Percentiles rank a stretch among this genome's conserved stretches.
phyloP scores from a whole-genome alignment of 768 basidiomycete species.

The Trametes cinnabarina region DNA sequence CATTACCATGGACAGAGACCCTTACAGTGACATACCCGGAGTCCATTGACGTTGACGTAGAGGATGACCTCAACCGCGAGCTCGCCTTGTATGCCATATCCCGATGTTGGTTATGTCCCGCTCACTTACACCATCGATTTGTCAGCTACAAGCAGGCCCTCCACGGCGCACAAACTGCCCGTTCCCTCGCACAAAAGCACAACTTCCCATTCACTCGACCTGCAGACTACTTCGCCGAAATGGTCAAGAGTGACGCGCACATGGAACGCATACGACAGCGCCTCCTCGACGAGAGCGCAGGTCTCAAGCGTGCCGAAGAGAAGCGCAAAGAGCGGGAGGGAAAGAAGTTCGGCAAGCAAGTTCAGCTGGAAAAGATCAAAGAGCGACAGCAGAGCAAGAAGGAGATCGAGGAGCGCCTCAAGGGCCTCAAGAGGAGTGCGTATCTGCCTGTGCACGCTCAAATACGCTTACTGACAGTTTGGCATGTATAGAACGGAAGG shows the following conservation, averaged over 20 bases:
- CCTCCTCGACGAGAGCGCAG: constrained; percentile 82
- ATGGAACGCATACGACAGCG: constrained; percentile 96
- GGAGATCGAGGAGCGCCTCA: constrained; percentile 83
- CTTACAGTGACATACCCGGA: constrained; percentile 70
- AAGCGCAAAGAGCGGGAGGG: constrained; percentile 89
- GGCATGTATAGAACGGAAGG: constrained; percentile 68
- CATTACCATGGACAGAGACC: constrained; percentile 84
- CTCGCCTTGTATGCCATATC: constrained; percentile 77
- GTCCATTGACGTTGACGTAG: constrained; percentile 69
- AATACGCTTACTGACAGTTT: not conserved
- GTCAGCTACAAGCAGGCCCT: constrained; percentile 94
- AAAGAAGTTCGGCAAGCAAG: constrained; percentile 98
- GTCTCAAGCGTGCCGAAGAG: constrained; percentile 89
- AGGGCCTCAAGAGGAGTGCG: constrained; percentile 88
- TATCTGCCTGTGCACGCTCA: constrained; percentile 16
- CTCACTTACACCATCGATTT: not conserved
- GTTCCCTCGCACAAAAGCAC: constrained; percentile 71
- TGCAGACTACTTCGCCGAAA: constrained; percentile 94
- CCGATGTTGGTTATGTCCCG: not conserved
- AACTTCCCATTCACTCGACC: constrained; percentile 89
- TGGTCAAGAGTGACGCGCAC: constrained; percentile 96
- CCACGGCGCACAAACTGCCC: constrained; percentile 74
- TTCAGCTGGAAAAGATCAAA: constrained; percentile 91
- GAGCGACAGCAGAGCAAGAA: constrained; percentile 89
- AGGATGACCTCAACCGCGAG: constrained; percentile 92